phyloP scores from a whole-genome alignment of 2,329 filamentous ascomycete genomes.

The Dactylellina haptotyla region DNA sequence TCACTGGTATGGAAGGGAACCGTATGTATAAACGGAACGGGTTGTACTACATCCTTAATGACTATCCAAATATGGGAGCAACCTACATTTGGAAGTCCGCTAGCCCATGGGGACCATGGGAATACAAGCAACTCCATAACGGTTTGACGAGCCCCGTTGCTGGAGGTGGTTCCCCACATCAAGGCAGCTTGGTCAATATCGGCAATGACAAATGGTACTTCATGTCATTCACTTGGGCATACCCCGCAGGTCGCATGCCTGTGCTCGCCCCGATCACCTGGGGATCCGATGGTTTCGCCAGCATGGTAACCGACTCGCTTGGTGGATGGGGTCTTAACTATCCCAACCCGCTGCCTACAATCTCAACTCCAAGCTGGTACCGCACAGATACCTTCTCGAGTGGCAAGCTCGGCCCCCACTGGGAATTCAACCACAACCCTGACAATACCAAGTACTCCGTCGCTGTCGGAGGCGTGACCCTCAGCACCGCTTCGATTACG shows the following conservation, averaged over 20 bases:
- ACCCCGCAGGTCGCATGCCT: conserved; percentile 69
- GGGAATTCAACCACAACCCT: conserved; percentile 73
- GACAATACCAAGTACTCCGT: conserved; percentile 65
- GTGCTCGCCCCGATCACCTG: conserved; percentile 69
- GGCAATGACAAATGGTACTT: conserved; percentile 69
- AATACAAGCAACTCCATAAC: conserved; percentile 63
- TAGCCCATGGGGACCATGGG: conserved; percentile 68
- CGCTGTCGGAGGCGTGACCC: conserved; percentile 60
- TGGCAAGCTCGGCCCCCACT: conserved; percentile 63
- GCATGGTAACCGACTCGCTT: conserved; percentile 24
- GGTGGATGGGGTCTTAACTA: conserved; percentile 28
- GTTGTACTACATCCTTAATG: conserved; percentile 68
- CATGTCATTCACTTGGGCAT: conserved; percentile 68
- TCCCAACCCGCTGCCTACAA: conserved; percentile 58
- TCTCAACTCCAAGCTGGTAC: conserved; percentile 59
- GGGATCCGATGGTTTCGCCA: conserved; percentile 54
- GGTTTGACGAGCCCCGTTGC: conserved; percentile 63
- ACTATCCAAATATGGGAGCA: conserved; percentile 62
- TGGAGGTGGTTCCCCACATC: conserved; percentile 66
- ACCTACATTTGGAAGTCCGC: conserved; percentile 66
- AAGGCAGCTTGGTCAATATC: conserved; percentile 69
- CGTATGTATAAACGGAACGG: conserved; percentile 70
- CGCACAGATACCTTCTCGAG: conserved; percentile 65
- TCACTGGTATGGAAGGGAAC: conserved; percentile 65
- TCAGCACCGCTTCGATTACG: conserved; percentile 29